Evolutionary conservation across 1,284 basidiomycete species (phyloP), one percentile per base, ranked within the genome.

Genomic region (Cryptococcus hybrid): DNA sequence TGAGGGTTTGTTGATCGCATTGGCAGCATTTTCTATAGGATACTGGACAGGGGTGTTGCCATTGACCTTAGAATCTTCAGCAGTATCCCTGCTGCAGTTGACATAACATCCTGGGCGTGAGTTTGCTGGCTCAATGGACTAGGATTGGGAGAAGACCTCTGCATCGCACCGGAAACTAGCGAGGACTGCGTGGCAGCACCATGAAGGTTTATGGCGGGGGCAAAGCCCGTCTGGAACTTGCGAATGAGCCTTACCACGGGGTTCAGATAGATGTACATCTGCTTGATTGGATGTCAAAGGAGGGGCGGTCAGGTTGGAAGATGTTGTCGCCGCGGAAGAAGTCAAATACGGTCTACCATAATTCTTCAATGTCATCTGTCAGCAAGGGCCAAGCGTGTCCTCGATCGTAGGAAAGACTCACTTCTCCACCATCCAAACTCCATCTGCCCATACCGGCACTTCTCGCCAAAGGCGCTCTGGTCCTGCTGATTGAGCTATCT

Each of bases 381-480:
- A 18, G 18, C 18, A 34, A 35, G 52, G 13, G 46, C 24, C 42
- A 24, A 34, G 43, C 7, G 36, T 11, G 36, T 15, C 12, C n/a
- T 3, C 2, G 2, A 24, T 62, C 50, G 59, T 51, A 18, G 18
- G 18, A 18, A 18, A 18, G 3, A 30, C 68, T 62, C 52, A 72
- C 69, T 60, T 74, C 73, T 18, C 71, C 73, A 4, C 70, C 71
- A 42, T 72, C 74, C 8, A 73, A 51, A 51, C 65, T 70, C 74
- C 74, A 75, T 36, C 75, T 60, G 18, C 67, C 70, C 74, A 75
- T 75, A 11, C 70, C 72, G 4, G 71, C 67, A 47, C 67, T 70
- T 50, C 62, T 68, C 3, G 73, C 63, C 37, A 71, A 59, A 1
- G 73, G 73, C 18, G 66, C 73, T 51, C 71, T 55, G 7, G 62